phyloP scores from a whole-genome alignment of 2,329 filamentous ascomycete species.

The Curvularia sp. region DNA sequence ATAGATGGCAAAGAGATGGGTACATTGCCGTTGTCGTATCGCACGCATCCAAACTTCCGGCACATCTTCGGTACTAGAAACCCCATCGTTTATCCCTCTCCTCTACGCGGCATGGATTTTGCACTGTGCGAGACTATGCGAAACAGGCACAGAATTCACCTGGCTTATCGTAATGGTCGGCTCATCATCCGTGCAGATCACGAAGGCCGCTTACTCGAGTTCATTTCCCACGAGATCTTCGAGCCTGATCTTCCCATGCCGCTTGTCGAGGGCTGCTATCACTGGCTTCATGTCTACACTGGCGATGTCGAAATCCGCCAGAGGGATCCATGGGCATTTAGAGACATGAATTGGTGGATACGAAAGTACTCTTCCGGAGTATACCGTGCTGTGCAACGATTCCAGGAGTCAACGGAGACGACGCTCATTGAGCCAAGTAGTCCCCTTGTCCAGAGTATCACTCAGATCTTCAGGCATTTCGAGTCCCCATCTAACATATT shows the following conservation, averaged over 20 bases:
- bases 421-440: slow-evolving; percentile 61
- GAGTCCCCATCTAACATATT: slow-evolving; percentile 56
- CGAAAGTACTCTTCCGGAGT: slow-evolving; percentile 30
- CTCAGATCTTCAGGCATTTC: slow-evolving; percentile 59
- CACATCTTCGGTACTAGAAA: slow-evolving; percentile 63
- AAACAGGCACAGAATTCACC: slow-evolving; percentile 59
- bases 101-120: slow-evolving; percentile 61
- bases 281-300: slow-evolving; percentile 64
- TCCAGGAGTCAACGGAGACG: slow-evolving; percentile 35
- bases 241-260: slow-evolving; percentile 53
- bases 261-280: slow-evolving; percentile 62
- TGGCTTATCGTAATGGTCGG: slow-evolving; percentile 57
- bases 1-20: slow-evolving; percentile 59
- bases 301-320: slow-evolving; percentile 62
- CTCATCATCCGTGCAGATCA: slow-evolving; percentile 57
- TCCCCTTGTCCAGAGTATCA: slow-evolving; percentile 50
- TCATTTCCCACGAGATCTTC: slow-evolving; percentile 45
- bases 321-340: slow-evolving; percentile 52
- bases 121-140: slow-evolving; percentile 44
- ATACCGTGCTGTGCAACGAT: slow-evolving; percentile 15
- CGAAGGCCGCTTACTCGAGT: slow-evolving; percentile 42
- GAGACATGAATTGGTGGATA: slow-evolving; percentile 53
- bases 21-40: slow-evolving; percentile 62
- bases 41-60: slow-evolving; percentile 53
- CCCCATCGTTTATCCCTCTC: slow-evolving; percentile 62